Base-by-base conservation (phyloP, 2,329 filamentous ascomycete genomes). In the Fusarium sp. region DNA sequence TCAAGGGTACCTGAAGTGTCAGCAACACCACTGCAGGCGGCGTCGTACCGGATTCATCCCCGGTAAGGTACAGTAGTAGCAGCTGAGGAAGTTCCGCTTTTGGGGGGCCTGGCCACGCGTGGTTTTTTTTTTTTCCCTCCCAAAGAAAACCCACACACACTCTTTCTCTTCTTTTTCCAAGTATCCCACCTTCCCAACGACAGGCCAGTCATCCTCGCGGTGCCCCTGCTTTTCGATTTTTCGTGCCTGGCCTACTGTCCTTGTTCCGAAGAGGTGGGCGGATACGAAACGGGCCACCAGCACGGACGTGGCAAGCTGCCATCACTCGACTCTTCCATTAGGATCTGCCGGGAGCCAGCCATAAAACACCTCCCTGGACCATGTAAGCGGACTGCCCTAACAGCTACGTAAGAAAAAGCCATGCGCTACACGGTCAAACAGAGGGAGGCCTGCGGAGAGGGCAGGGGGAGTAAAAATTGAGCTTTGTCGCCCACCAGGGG, bases 221-320 rank as follows among this genome's bases (percentile, higher is more conserved):
- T 40, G 50, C 66, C 59, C 53, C 40, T 64, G 67, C 61, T 59
- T 40, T 67, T 63, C 46, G 34, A 21, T 25, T 51, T 51, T 51
- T 72, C 32, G 57, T 66, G 55, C 68, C 55, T 63, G 68, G 57
- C 37, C 34, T 66, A 51, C 55, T 63, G 68, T 55, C 30, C 34
- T 60, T 55, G 46, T 54, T 58, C 50, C 55, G 62, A 57, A 53
- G 59, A 37, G 58, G 55, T 51, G 47, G 51, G 59, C 62, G 64
- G 63, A 34, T 53, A 66, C 45, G 32, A 65, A 70, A 64, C 54
- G 62, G 41, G 48, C 30, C 61, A 68, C 32, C 71, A 61, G 68
- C 66, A 69, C 64, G 68, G 71, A 57, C 67, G 72, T 74, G 71
- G 72, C 72, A 73, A 66, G 63, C 63, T 64, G 46, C 63, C 63